These are phyloP conservation scores for Coemansia sp. DNA, from an alignment of 192 early-diverging fungal genomes.

Conservation along the genomic window DNA sequence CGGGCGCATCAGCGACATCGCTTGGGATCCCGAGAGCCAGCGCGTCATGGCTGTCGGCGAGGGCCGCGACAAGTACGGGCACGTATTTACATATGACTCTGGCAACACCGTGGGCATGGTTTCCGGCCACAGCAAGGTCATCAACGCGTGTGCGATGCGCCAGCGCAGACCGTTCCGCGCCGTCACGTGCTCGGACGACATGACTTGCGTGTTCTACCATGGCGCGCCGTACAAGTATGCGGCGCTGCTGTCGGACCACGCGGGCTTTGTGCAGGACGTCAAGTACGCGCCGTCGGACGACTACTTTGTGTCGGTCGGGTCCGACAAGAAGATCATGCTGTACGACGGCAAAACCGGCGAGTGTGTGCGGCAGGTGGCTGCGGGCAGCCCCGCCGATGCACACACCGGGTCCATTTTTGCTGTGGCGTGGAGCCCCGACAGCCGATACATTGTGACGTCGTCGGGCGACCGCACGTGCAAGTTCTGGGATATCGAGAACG, in stretches of 20 bases:
- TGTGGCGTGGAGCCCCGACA: conserved; percentile 85
- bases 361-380: conserved; percentile 59
- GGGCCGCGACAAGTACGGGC: conserved; percentile 86
- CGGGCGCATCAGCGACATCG: conserved; percentile 84
- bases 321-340: conserved; percentile 87
- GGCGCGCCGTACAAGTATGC: conserved; percentile 90
- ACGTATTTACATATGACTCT: conserved; percentile 86
- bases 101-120: conserved; percentile 90
- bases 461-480: conserved; percentile 85
- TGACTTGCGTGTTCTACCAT: conserved; percentile 82
- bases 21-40: conserved; percentile 95
- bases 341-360: conserved; percentile 93
- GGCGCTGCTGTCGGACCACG: conserved; percentile 73
- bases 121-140: conserved; percentile 81
- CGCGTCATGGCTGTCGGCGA: conserved; percentile 95
- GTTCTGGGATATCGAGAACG: conserved; percentile 83
- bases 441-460: conserved; percentile 70
- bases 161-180: conserved; percentile 88
- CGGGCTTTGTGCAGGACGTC: conserved; percentile 89
- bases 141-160: conserved; percentile 89
- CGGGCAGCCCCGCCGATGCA: conserved; percentile 39
- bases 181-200: conserved; percentile 90
- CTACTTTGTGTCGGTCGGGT: conserved; percentile 78
- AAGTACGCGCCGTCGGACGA: conserved; percentile 80
- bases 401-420: conserved; percentile 86